Conservation (phyloP, 192 early-diverging fungal genomes). For the Umbelopsis vinacea region DNA sequence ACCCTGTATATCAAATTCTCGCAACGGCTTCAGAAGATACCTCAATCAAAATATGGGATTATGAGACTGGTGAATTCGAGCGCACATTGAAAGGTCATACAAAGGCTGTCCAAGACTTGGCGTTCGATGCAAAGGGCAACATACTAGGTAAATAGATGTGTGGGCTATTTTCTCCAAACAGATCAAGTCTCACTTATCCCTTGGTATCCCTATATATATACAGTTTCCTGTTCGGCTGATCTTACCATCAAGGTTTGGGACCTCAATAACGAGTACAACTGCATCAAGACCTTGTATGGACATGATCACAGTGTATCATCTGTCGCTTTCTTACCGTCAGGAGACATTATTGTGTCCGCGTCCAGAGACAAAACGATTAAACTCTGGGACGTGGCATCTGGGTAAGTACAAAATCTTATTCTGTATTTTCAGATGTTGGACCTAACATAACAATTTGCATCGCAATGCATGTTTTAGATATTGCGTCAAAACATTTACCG, state of each 20-base stretch:
- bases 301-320: constrained; percentile 94
- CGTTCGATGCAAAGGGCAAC: constrained; percentile 83
- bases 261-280: constrained; percentile 79
- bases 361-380: constrained; percentile 91
- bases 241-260: constrained; percentile 94
- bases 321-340: constrained; percentile 72
- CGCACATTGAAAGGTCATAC: constrained; percentile 95
- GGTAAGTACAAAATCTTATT: constrained; percentile 50
- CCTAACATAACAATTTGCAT: neutral
- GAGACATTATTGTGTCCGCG: constrained; percentile 84
- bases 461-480: constrained; percentile 52
- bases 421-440: neutral
- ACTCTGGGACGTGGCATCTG: constrained; percentile 85
- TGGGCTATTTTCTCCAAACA: neutral
- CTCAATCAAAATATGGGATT: constrained; percentile 93
- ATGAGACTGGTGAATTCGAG: constrained; percentile 92
- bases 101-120: constrained; percentile 89
- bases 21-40: constrained; percentile 92
- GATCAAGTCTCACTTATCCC: neutral
- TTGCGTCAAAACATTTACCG: constrained; percentile 78
- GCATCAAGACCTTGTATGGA: constrained; percentile 83
- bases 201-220: neutral
- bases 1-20: constrained; percentile 83
- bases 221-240: constrained; percentile 90
- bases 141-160: constrained; percentile 63